These are phyloP conservation scores for Medicago truncatula DNA, from an alignment of 306 rosid species.

Conservation along the genomic window DNA sequence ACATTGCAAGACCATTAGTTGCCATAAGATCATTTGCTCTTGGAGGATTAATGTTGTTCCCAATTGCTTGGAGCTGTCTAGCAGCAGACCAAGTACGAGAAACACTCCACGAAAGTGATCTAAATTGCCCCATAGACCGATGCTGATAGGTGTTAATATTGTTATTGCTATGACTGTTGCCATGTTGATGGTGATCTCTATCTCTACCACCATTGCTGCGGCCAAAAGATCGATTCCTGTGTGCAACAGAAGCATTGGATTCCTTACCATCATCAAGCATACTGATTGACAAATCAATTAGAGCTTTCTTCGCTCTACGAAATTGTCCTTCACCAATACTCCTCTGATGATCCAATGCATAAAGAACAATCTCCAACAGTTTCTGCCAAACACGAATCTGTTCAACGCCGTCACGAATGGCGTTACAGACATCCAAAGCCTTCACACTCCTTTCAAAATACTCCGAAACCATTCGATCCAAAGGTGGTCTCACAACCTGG, in stretches of 20 bases:
- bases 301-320: conserved; percentile 90
- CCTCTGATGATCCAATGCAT: conserved; percentile 64
- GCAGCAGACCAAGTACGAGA: conserved; percentile 96
- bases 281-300: conserved; percentile 70
- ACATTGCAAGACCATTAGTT: conserved; percentile 66
- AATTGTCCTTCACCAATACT: conserved; percentile 85
- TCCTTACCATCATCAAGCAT: conserved; percentile 94
- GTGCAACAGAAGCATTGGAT: conserved; percentile 51
- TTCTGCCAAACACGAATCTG: conserved; percentile 87
- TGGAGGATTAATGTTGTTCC: conserved; percentile 67
- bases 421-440: conserved; percentile 93
- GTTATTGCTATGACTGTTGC: neutral
- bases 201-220: conserved; percentile 53
- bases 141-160: conserved; percentile 32
- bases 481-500: conserved; percentile 48
- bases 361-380: conserved; percentile 74
- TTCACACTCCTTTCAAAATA: conserved; percentile 83
- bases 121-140: conserved; percentile 66
- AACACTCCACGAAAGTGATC: conserved; percentile 92
- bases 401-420: conserved; percentile 85
- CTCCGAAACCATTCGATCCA: conserved; percentile 74
- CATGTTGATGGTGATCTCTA: conserved; percentile 28
- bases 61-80: conserved; percentile 86
- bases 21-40: conserved; percentile 66
- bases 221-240: conserved; percentile 84